Base-by-base conservation (phyloP, 176 grass and related monocot species). In the Saccharum spontaneum region DNA sequence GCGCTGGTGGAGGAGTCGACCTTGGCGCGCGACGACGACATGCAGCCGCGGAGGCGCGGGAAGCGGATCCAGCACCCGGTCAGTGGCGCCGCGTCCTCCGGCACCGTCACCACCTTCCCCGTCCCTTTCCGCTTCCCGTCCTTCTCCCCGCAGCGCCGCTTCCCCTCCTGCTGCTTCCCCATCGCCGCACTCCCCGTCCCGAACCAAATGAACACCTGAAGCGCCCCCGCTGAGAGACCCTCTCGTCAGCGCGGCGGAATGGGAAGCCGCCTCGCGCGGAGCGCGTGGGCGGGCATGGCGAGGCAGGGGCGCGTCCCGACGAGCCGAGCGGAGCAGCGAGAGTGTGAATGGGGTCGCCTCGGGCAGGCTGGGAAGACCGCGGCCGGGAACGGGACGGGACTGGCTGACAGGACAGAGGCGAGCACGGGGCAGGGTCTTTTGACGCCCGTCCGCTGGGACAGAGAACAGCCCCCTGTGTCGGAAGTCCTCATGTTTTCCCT, bases 21-120 rank as follows among this genome's bases (percentile, higher is more conserved):
- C 77, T 94, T 98, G 86, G 96, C 87, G 87, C 93, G 92, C 79
- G 91, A 89, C 7, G 91, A 89, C 7, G 93, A 87, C 57, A 98
- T 94, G 89, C 96, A 98, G 79, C 89, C 86, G 34, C 86, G 81
- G 45, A 94, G 85, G 57, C 85, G 83, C 17, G 86, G 91, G 74
- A 95, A 73, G 78, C 87, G 94, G 94, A 95, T 95, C 96, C 96
- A 98, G 83, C 96, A 94, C 41, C 93, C 93, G 23, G 74, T 82
- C 38, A 90, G 78, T 55, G 80, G 83, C 67, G 54, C 87, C 71
- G 49, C 87, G 30, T 87, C 86, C 34, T 92, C 88, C 66, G 79
- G 77, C 75, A 67, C 48, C 67, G 69, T 70, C 10, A 64, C 85
- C 38, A 59, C 66, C 77, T 85, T 86, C 37, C 87, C 74, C 73